Percentiles rank a stretch among this genome's conserved stretches.
phyloP scores from a whole-genome alignment of 2,329 filamentous ascomycete genomes.

The Penicillium concentricum region DNA sequence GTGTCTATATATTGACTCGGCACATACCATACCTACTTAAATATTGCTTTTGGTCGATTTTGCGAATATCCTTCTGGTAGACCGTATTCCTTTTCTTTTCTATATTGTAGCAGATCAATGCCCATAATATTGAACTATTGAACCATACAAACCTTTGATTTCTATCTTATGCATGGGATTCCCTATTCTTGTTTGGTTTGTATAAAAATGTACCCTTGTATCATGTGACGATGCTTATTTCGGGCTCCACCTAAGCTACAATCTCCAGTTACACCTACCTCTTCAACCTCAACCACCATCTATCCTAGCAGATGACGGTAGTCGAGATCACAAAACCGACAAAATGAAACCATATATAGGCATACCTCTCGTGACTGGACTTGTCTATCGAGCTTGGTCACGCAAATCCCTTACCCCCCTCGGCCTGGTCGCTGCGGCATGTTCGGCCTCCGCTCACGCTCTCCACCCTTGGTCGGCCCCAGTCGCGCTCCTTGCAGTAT shows the following conservation, averaged over 20 bases:
- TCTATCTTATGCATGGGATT: background rate
- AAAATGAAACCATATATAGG: conserved; percentile 47
- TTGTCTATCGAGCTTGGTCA: conserved; percentile 67
- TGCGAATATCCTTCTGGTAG: background rate
- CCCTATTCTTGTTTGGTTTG: background rate
- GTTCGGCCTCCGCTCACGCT: conserved; percentile 78
- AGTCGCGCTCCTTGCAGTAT: conserved; percentile 77
- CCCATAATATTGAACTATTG: background rate
- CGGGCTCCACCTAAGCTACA: conserved; percentile 19
- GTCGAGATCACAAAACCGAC: background rate
- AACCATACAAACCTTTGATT: no score
- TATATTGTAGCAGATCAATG: background rate
- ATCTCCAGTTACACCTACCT: background rate
- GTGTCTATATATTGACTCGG: conserved; percentile 8
- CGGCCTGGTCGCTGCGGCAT: conserved; percentile 68
- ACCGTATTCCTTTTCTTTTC: background rate
- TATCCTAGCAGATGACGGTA: background rate
- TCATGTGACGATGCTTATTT: conserved; percentile 11
- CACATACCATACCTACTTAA: conserved; percentile 12
- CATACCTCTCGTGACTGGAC: conserved; percentile 51
- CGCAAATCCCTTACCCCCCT: conserved; percentile 75
- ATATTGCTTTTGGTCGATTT: background rate
- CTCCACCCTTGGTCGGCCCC: conserved; percentile 93
- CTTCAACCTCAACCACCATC: background rate
- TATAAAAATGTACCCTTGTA: background rate